phyloP scores from a whole-genome alignment of 495 filamentous ascomycete genomes.

The Penicillium bialowiezense region DNA sequence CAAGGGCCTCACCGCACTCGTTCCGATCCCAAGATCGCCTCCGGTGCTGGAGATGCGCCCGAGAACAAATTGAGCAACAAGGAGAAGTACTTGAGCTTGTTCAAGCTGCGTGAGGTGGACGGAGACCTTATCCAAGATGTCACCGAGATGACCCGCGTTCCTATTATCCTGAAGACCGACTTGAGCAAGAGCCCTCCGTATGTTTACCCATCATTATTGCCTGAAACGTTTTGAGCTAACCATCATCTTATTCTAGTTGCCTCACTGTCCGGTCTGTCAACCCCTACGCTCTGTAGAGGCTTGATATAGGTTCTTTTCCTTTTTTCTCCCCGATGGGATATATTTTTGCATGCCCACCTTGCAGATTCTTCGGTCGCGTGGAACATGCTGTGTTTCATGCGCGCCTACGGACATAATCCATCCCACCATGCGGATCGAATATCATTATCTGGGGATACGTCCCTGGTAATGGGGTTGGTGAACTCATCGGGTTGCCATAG shows the following conservation, averaged over 20 bases:
- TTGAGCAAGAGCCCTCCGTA: slow-evolving; percentile 98
- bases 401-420: slow-evolving; percentile 24
- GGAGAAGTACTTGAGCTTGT: slow-evolving; percentile 91
- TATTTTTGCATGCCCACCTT: slow-evolving; percentile 31
- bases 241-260: slow-evolving; percentile 56
- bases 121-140: slow-evolving; percentile 98
- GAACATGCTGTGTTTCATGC: slow-evolving; percentile 8
- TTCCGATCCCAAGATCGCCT: slow-evolving; percentile 87
- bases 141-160: slow-evolving; percentile 93
- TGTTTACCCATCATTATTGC: slow-evolving; percentile 38
- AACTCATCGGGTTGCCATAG: slow-evolving; percentile 2
- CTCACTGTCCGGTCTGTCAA: slow-evolving; percentile 96
- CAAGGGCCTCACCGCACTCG: slow-evolving; percentile 82
- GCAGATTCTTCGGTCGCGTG: slow-evolving; percentile 21
- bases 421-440: slow-evolving; percentile 26
- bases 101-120: slow-evolving; percentile 85
- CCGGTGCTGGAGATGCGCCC: slow-evolving; percentile 61
- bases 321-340: slow-evolving; percentile 25
- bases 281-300: slow-evolving; percentile 78
- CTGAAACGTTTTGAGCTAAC: slow-evolving; percentile 31
- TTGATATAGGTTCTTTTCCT: slow-evolving; percentile 8
- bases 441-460: slow-evolving; percentile 21
- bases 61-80: slow-evolving; percentile 85
- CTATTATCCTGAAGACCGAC: slow-evolving; percentile 96
- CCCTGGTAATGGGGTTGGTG: slow-evolving; percentile 10